Evolutionary conservation across 148 eudicot genomes (phyloP).

Genomic region (Camellia granthamiana): DNA sequence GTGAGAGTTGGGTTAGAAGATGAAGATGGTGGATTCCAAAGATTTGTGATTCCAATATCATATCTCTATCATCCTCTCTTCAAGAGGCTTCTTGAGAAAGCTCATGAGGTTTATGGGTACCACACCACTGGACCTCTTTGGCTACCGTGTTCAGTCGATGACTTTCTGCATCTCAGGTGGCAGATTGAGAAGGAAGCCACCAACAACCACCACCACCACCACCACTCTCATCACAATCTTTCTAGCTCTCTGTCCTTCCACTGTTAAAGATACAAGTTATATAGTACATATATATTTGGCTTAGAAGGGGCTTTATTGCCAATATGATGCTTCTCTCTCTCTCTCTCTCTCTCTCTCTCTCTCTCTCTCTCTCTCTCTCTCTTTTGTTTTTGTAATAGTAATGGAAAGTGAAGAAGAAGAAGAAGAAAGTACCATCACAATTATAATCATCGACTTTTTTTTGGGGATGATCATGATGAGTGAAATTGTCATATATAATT

Average conservation of each 20-base stretch:
- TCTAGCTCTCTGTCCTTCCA: neutral
- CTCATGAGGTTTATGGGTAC: conserved; percentile 6
- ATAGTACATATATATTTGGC: no score
- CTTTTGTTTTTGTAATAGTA: no score
- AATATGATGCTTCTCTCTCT: no score
- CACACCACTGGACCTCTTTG: neutral
- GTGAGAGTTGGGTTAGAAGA: neutral
- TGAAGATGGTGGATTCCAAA: neutral
- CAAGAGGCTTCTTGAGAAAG: neutral
- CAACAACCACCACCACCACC: neutral
- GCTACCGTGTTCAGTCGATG: neutral
- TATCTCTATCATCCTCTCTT: neutral
- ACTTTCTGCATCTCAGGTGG: neutral
- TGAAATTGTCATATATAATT: no score
- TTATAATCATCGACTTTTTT: no score
- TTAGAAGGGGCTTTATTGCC: no score
- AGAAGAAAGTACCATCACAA: no score
- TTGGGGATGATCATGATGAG: no score
- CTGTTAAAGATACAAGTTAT: neutral
- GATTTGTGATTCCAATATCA: neutral
- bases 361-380: no score
- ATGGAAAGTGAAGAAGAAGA: no score
- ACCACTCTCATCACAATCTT: neutral
- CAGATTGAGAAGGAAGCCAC: neutral
- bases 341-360: no score